phyloP scores from a whole-genome alignment of 2,329 filamentous ascomycete genomes.

The Botrytis tulipae region DNA sequence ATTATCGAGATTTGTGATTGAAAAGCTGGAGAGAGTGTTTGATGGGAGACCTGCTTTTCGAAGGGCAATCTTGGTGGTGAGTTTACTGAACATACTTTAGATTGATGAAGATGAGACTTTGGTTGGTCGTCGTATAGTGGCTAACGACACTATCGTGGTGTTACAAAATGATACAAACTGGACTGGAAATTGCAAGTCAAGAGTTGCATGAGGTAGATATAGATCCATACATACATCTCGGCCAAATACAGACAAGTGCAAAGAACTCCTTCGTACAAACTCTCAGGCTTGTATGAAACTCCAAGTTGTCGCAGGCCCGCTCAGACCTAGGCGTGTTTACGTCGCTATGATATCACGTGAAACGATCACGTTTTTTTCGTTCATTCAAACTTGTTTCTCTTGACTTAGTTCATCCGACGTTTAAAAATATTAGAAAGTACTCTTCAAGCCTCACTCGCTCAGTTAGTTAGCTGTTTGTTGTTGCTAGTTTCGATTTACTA shows the following conservation, averaged over 20 bases:
- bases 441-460: background rate
- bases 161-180: background rate
- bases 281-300: constrained; percentile 16
- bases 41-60: constrained; percentile 37
- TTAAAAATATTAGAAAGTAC: background rate
- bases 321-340: constrained; percentile 6
- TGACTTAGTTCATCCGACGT: background rate
- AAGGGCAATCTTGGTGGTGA: constrained; percentile 38
- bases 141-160: background rate
- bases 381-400: background rate
- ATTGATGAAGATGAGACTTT: background rate
- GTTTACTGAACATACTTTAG: constrained; percentile 35
- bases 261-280: background rate
- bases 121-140: background rate
- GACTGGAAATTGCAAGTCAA: background rate
- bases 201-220: background rate
- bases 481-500: background rate
- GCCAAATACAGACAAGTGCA: background rate
- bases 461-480: background rate
- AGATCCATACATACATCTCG: background rate
- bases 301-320: constrained; percentile 14
- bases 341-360: constrained; percentile 3
- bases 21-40: constrained; percentile 28
- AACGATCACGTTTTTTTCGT: background rate
- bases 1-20: constrained; percentile 18